phyloP scores from a whole-genome alignment of 1,139 yeast species.

The Lodderomyces pseudojiufengensis region DNA sequence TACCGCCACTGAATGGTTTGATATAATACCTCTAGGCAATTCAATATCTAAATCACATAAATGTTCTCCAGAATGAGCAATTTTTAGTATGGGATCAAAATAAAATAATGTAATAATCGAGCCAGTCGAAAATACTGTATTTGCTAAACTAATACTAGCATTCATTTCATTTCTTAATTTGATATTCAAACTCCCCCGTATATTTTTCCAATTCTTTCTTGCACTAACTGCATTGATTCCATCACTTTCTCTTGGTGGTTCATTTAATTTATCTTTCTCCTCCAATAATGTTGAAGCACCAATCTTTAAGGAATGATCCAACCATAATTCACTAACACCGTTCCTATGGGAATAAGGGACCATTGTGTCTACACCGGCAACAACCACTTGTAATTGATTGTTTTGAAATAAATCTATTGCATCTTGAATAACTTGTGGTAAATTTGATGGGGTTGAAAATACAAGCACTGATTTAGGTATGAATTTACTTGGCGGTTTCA shows the following conservation, averaged over 20 bases:
- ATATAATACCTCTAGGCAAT: conserved; percentile 23
- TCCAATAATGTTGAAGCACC: conserved; percentile 20
- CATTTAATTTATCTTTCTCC: conserved; percentile 22
- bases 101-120: conserved; percentile 38
- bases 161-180: conserved; percentile 14
- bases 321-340: conserved; percentile 51
- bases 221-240: conserved; percentile 34
- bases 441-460: conserved; percentile 43
- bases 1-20: conserved; percentile 13
- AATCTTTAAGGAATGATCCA: conserved; percentile 28
- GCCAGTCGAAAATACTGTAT: conserved; percentile 39
- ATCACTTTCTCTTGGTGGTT: conserved; percentile 26
- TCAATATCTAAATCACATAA: conserved; percentile 26
- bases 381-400: conserved; percentile 37
- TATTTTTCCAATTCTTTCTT: conserved; percentile 37
- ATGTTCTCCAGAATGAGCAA: conserved; percentile 25
- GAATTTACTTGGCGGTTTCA: conserved; percentile 15
- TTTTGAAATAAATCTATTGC: conserved; percentile 27
- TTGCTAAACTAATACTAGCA: conserved; percentile 32
- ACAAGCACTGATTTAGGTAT: conserved; percentile 26
- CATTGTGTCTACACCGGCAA: conserved; percentile 49
- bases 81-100: conserved; percentile 14
- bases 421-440: conserved; percentile 31
- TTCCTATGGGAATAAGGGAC: conserved; percentile 33
- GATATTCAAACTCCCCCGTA: conserved; percentile 22